Base-by-base conservation (phyloP, 2,329 filamentous ascomycete genomes). In the Colletotrichum eleusines region DNA sequence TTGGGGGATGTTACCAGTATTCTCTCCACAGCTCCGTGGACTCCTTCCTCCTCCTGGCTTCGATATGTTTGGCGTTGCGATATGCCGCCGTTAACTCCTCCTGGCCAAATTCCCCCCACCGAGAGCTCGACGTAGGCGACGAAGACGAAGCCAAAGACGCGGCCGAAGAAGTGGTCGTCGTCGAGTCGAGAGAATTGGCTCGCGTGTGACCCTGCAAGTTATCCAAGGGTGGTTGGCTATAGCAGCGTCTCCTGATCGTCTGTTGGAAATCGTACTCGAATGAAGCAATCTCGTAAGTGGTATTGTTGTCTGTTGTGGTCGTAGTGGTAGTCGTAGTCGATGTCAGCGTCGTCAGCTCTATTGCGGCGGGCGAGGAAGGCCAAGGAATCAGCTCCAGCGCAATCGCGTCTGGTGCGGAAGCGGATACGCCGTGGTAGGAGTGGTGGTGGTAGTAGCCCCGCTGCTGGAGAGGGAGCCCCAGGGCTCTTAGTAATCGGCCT, bases 401-500 rank as follows among this genome's bases (percentile, higher is more conserved):
- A 46, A 35, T 54, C 64, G 54, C 60, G 54, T 61, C 59, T 48
- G 33, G 14, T 6, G 31, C 66, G 48, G 59, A 51, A 57, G 61
- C 60, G 54, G 61, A 46, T 61, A 55, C 69, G 50, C 53, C 42
- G 53, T 14, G n/a, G 23, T 18, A 14, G 20, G 9, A 44, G 26
- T 26, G 12, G 28, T 9, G 20, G 14, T 51, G 31, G n/a, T 38
- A 20, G n/a, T 48, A 28, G 69, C 66, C 54, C 66, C 68, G 68
- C 68, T 63, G 58, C 64, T 63, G 64, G 5, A 62, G 53, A 67
- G 68, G 65, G 31, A 70, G 51, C 51, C 65, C 63, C 70, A 76
- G 69, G 48, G 75, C 63, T 73, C 78, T 81, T 78, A 81, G 76
- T 81, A 81, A 81, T 79, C 80, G 74, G 40, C 76, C 48, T 63